Evolutionary conservation across 495 filamentous ascomycete genomes (phyloP).

Genomic region (Endocarpon pusillum): DNA sequence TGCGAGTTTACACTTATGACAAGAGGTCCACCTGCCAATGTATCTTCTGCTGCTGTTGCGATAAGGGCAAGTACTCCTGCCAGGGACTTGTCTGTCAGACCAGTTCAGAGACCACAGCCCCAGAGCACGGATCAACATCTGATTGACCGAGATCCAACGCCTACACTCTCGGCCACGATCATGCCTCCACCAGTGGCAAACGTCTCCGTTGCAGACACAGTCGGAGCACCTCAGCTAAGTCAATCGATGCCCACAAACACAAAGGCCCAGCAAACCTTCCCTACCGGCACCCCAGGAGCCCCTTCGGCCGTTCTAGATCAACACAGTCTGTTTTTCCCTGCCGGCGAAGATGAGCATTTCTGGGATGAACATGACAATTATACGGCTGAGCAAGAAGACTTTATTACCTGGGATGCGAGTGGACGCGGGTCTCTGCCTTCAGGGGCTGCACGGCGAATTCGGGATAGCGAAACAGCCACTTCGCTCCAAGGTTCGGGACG

Average conservation of each 20-base stretch:
- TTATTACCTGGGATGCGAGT: slow-evolving; percentile 67
- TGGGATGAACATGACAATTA: slow-evolving; percentile 77
- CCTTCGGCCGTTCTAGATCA: slow-evolving; percentile 1
- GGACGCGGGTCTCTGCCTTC: slow-evolving; percentile 21
- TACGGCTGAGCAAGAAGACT: slow-evolving; percentile 41
- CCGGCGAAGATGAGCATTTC: slow-evolving; percentile 49
- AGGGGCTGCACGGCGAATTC: slow-evolving; percentile 9
- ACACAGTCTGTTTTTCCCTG: slow-evolving; percentile 66
- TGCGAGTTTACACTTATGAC: slow-evolving; percentile 94
- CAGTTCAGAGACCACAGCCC: slow-evolving; percentile 10
- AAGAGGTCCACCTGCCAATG: slow-evolving; percentile 50
- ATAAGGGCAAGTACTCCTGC: slow-evolving; percentile 17
- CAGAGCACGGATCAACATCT: slow-evolving; percentile 5
- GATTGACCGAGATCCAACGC: slow-evolving; percentile 19
- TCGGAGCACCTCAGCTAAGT: slow-evolving; percentile 9
- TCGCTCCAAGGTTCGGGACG: slow-evolving; percentile 2
- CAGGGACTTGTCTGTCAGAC: slow-evolving; percentile 18
- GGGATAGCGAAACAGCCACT: slow-evolving; percentile 9
- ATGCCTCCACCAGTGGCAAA: too few species aligned
- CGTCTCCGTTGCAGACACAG: too few species aligned
- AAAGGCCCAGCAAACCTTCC: not conserved
- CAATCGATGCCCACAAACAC: slow-evolving; percentile 1
- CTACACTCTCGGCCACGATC: too few species aligned
- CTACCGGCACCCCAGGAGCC: not conserved
- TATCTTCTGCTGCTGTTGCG: slow-evolving; percentile 20